Conservation (phyloP, 1,139 yeast species). For the Magnusiomyces ingens region DNA sequence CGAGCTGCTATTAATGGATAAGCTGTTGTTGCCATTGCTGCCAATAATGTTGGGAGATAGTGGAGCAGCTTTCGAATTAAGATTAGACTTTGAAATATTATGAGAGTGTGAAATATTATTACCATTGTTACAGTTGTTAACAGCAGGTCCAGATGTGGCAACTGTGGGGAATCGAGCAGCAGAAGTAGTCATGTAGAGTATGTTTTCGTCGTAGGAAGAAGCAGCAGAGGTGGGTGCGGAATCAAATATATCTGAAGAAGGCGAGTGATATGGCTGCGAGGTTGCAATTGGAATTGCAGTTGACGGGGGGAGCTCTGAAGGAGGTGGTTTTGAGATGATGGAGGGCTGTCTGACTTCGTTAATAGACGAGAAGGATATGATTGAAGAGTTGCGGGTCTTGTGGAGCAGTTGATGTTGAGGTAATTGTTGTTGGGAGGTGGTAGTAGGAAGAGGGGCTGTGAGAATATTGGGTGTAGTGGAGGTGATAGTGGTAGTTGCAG, state of each 20-base stretch:
- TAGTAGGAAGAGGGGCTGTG: background rate
- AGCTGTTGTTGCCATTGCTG: background rate
- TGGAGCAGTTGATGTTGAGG: conserved; percentile 3
- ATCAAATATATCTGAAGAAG: background rate
- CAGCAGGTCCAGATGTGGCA: background rate
- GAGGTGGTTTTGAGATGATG: conserved; percentile 5
- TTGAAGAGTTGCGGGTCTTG: conserved; percentile 2
- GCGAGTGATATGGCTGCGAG: background rate
- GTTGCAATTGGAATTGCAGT: background rate
- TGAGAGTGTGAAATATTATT: background rate
- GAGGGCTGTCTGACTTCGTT: conserved; percentile 1
- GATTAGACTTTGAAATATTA: background rate
- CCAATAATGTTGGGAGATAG: background rate
- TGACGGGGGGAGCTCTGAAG: background rate
- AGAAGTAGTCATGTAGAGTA: background rate
- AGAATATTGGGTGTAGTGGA: background rate
- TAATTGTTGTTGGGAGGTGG: background rate
- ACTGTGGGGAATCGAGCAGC: background rate
- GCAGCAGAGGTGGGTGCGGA: background rate
- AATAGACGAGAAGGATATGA: conserved; percentile 3
- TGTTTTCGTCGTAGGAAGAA: background rate
- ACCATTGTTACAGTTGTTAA: background rate
- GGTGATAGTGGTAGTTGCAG: background rate
- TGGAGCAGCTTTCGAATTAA: background rate
- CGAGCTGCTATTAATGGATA: background rate